These are phyloP conservation scores for Podaxis sp. DNA, from an alignment of 768 basidiomycete genomes.

Conservation along the genomic window DNA sequence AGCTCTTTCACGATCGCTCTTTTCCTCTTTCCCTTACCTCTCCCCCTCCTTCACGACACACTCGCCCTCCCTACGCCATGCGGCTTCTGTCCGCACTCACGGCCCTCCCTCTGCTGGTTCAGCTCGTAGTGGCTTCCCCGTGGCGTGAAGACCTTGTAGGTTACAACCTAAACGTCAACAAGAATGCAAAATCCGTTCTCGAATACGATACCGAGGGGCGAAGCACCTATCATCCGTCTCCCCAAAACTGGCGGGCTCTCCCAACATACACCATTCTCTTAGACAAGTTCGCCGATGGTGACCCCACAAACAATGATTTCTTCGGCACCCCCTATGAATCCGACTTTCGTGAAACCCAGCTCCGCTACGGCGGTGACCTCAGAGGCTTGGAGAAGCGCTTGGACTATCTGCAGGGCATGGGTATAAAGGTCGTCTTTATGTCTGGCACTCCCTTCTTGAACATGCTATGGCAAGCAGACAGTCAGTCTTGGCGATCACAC, in stretches of 20 bases:
- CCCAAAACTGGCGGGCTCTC: slow-evolving; percentile 79
- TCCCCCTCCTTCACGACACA: background rate
- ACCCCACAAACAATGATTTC: slow-evolving; percentile 88
- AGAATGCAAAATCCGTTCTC: slow-evolving; percentile 59
- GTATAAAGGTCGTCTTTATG: slow-evolving; percentile 78
- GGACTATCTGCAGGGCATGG: slow-evolving; percentile 91
- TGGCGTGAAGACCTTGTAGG: slow-evolving; percentile 61
- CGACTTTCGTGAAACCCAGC: slow-evolving; percentile 85
- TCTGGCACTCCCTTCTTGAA: slow-evolving; percentile 91
- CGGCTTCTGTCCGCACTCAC: slow-evolving; percentile 43
- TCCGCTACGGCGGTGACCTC: slow-evolving; percentile 87
- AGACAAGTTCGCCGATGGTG: slow-evolving; percentile 94
- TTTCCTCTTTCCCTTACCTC: slow-evolving; percentile 3
- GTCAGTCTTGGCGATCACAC: slow-evolving; percentile 41
- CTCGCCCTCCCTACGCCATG: slow-evolving; percentile 26
- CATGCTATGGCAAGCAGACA: slow-evolving; percentile 97
- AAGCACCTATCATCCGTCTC: slow-evolving; percentile 76
- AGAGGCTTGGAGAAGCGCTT: slow-evolving; percentile 69
- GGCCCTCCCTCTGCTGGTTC: slow-evolving; percentile 32
- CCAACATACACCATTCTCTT: slow-evolving; percentile 80
- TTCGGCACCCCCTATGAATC: slow-evolving; percentile 76
- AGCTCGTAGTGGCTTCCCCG: slow-evolving; percentile 50
- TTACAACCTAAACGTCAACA: slow-evolving; percentile 79
- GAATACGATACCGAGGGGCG: slow-evolving; percentile 62
- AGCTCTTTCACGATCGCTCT: background rate